phyloP scores from a whole-genome alignment of 345 rosid species.

The Populus euphratica region DNA sequence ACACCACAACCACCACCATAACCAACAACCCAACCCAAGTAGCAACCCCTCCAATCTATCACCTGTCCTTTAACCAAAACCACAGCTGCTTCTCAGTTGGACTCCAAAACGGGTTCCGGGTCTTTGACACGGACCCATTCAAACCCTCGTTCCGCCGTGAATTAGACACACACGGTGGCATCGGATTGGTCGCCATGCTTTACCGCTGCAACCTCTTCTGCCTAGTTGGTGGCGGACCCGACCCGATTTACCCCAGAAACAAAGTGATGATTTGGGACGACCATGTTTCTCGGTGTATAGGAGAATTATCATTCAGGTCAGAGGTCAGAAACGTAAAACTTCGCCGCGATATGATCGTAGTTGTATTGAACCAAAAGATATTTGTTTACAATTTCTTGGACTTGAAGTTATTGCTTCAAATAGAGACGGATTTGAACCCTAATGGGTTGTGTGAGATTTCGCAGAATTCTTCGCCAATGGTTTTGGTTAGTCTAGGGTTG shows the following conservation, averaged over 20 bases:
- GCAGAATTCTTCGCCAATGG: conserved; percentile 31
- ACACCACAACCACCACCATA: neutral
- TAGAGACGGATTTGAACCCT: conserved; percentile 41
- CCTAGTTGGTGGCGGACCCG: conserved; percentile 34
- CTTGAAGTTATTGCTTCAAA: conserved; percentile 34
- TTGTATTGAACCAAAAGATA: conserved; percentile 35
- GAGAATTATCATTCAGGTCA: conserved; percentile 43
- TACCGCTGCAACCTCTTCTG: conserved; percentile 37
- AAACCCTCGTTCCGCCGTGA: conserved; percentile 34
- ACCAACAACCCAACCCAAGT: neutral
- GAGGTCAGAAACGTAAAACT: conserved; percentile 40
- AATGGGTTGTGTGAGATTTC: conserved; percentile 48
- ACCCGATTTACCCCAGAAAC: conserved; percentile 26
- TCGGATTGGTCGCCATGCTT: conserved; percentile 36
- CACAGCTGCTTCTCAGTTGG: conserved; percentile 38
- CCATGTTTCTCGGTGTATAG: conserved; percentile 30
- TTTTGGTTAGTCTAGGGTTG: conserved; percentile 40
- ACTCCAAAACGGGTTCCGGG: conserved; percentile 39
- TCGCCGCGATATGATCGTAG: conserved; percentile 35
- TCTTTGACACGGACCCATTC: conserved; percentile 45
- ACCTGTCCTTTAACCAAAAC: conserved; percentile 52
- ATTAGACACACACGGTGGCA: conserved; percentile 17
- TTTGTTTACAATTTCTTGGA: conserved; percentile 39
- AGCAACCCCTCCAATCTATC: conserved; percentile 21
- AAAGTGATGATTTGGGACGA: conserved; percentile 49